Percentiles rank a stretch among this genome's conserved stretches.
phyloP scores from a whole-genome alignment of 495 filamentous ascomycete genomes.

The Aspergillus campestris region DNA sequence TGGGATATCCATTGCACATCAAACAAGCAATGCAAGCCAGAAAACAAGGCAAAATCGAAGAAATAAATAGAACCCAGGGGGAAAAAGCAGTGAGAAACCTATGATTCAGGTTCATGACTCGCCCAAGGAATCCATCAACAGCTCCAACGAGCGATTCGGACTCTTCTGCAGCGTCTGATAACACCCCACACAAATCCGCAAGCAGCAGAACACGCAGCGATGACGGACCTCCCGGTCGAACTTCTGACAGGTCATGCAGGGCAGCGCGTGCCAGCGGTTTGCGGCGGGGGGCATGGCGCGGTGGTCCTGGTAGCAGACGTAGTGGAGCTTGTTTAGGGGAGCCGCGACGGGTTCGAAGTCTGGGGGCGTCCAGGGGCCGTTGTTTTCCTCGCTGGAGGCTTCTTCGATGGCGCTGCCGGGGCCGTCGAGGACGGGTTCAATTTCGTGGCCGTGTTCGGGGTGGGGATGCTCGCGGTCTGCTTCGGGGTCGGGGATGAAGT shows the following conservation, averaged over 20 bases:
- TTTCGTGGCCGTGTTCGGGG: no score
- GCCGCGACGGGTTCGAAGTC: conserved; percentile 29
- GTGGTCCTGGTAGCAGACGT: conserved; percentile 40
- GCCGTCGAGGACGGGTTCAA: conserved; percentile 19
- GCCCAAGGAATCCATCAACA: conserved; percentile 18
- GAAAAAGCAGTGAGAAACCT: no score
- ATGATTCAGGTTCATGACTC: no score
- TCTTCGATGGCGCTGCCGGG: conserved; percentile 16
- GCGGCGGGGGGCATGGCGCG: conserved; percentile 30
- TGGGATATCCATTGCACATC: no score
- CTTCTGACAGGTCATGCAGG: conserved; percentile 44
- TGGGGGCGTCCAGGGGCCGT: conserved; percentile 22
- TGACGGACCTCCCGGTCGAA: conserved; percentile 34
- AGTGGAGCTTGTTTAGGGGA: conserved; percentile 33
- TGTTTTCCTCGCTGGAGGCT: conserved; percentile 20
- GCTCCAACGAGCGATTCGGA: conserved; percentile 26
- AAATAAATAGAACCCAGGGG: not conserved
- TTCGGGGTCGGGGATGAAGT: conserved; percentile 35
- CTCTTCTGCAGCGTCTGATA: conserved; percentile 30
- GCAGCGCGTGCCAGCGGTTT: conserved; percentile 39
- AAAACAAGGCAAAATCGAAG: no score
- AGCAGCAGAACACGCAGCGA: conserved; percentile 41
- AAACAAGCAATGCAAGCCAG: no score
- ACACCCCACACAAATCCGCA: conserved; percentile 39
- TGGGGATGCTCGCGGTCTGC: no score